Base-by-base conservation (phyloP, 1,284 basidiomycete species). In the Xerocomus nothofagi region DNA sequence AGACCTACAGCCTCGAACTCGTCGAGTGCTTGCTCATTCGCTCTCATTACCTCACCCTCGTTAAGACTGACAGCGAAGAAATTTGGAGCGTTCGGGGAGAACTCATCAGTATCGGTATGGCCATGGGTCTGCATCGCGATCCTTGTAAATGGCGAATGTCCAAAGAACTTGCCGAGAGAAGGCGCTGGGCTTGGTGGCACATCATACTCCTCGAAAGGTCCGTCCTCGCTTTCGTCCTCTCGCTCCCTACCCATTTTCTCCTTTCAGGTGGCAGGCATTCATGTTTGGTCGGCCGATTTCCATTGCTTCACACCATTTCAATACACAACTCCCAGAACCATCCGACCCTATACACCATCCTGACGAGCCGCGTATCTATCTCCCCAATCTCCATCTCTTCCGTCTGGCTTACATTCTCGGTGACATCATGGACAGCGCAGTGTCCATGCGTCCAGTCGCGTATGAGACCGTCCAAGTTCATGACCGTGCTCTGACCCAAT, bases 121-220 rank as follows among this genome's bases (percentile, higher is more conserved):
- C 88, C 15, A 84, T 91, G 82, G 88, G 88, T 8, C 71, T 91
- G 15, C 88, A 91, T 68, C 81, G 88, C 17, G 88, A 91, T 69
- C 88, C 88, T 11, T 81, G 79, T 37, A 83, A 82, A 62, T 86
- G 81, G 75, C 76, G 76, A 53, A 84, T 89, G 75, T 77, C 76
- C 36, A 74, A 76, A 49, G 82, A 81, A 50, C 68, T 82, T 6
- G 83, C 86, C 31, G 88, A 90, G 64, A 77, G 88, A 50, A 74
- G 88, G 47, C 74, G 88, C 40, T 91, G 88, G 88, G 86, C 86
- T 3, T 91, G 88, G 88, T 91, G 88, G 88, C 87, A 91, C 67
- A 84, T 88, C 54, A 69, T 91, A 39, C 72, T 88, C 47, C 73
- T 88, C 29, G 88, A 91, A 70, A 75, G 88, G 84, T 86, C 41